Conservation (phyloP, 257 asterid species). For the Solanum medicagineum region DNA sequence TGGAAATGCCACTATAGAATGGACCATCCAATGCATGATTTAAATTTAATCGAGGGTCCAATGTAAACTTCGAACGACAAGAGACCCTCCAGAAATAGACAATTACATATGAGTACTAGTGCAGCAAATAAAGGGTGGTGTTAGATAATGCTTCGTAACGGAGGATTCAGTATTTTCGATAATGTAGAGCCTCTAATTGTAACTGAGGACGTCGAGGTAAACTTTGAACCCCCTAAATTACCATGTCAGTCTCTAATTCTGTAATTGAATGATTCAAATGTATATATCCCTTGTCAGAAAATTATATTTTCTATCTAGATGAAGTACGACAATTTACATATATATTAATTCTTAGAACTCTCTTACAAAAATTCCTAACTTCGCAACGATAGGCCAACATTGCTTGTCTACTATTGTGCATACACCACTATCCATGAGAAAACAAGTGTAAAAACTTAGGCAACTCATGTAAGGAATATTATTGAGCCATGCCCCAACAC, state of each 20-base stretch:
- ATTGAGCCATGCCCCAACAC: neutral
- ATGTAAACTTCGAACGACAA: too few relatives aligned
- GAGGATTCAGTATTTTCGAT: too few relatives aligned
- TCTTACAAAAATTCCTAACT: neutral
- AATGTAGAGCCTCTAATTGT: neutral
- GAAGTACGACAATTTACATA: neutral
- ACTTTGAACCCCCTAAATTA: neutral
- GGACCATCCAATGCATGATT: too few relatives aligned
- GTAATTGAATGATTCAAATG: neutral
- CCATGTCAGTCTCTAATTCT: accelerated
- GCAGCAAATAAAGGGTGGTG: neutral
- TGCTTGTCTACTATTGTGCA: neutral
- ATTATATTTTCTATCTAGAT: neutral
- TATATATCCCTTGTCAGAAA: neutral
- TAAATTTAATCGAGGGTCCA: too few relatives aligned
- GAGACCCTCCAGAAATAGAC: too few relatives aligned
- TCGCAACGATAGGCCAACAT: neutral
- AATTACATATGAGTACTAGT: neutral
- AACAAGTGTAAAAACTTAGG: neutral
- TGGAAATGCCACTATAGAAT: too few relatives aligned
- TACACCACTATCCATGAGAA: neutral
- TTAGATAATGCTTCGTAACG: too few relatives aligned
- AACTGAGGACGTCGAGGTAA: neutral
- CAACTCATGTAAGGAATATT: neutral
- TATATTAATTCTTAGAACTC: neutral